phyloP scores from a whole-genome alignment of 306 rosid species.

The Fagus sylvatica region DNA sequence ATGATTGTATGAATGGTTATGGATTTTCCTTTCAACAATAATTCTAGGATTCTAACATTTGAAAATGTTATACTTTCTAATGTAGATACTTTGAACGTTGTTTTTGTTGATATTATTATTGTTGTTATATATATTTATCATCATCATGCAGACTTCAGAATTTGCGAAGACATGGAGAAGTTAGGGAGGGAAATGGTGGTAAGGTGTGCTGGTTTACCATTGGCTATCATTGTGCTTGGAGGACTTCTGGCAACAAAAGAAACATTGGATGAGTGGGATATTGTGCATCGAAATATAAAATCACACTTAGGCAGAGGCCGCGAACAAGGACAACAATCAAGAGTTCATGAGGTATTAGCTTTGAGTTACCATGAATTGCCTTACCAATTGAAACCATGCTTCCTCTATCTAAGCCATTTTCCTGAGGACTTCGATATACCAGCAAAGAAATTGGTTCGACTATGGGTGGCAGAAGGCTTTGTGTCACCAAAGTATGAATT shows the following conservation, averaged over 20 bases:
- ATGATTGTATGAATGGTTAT: no score
- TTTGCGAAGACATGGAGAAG: conserved; percentile 21
- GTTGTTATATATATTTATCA: no score
- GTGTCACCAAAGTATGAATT: conserved; percentile 31
- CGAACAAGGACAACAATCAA: conserved; percentile 19
- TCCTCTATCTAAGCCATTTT: conserved; percentile 47
- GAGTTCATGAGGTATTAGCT: conserved; percentile 41
- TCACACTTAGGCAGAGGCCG: conserved; percentile 35
- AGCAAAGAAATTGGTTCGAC: conserved; percentile 29
- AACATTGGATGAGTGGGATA: conserved; percentile 39
- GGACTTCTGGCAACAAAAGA: conserved; percentile 52
- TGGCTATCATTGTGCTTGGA: conserved; percentile 54
- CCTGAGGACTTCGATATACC: conserved; percentile 54
- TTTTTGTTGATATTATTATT: no score
- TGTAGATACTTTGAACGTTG: background rate
- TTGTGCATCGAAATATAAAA: conserved; percentile 23
- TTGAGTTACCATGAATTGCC: conserved; percentile 50
- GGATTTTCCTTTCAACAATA: no score
- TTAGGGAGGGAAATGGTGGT: conserved; percentile 51
- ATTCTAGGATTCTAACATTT: background rate
- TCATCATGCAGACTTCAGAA: conserved; percentile 28
- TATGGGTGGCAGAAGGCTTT: conserved; percentile 59
- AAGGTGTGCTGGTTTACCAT: conserved; percentile 52
- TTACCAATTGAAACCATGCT: conserved; percentile 45
- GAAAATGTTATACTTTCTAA: background rate